These are phyloP conservation scores for Cladophialophora bantiana DNA, from an alignment of 2,329 filamentous ascomycete genomes.

Conservation along the genomic window DNA sequence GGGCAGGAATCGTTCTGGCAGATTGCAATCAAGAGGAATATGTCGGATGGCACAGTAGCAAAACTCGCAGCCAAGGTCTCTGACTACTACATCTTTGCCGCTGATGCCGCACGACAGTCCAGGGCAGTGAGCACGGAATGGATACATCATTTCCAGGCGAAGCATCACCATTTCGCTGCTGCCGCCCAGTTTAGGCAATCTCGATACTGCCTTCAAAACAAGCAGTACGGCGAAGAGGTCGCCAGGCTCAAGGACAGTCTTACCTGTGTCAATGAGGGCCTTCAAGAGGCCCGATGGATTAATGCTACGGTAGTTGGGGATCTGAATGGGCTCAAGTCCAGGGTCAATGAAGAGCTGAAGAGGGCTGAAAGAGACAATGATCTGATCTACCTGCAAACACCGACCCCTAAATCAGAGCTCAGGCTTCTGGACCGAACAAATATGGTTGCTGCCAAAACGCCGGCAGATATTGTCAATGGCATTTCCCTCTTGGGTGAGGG, in stretches of 20 bases:
- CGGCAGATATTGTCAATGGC: slow-evolving; percentile 81
- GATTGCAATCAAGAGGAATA: slow-evolving; percentile 90
- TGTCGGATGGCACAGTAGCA: slow-evolving; percentile 91
- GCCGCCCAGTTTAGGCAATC: slow-evolving; percentile 93
- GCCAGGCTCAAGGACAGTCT: slow-evolving; percentile 83
- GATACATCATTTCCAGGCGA: slow-evolving; percentile 98
- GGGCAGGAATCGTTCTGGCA: slow-evolving; percentile 98
- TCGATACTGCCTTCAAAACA: slow-evolving; percentile 89
- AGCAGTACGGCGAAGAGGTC: slow-evolving; percentile 94
- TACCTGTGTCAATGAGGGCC: slow-evolving; percentile 79
- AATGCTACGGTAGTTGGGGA: slow-evolving; percentile 83
- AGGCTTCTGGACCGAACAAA: slow-evolving; percentile 83
- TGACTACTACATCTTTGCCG: slow-evolving; percentile 84
- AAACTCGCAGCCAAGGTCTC: slow-evolving; percentile 90
- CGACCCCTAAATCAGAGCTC: slow-evolving; percentile 87
- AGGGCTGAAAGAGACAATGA: slow-evolving; percentile 93
- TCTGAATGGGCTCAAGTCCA: slow-evolving; percentile 79
- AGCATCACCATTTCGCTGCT: slow-evolving; percentile 95
- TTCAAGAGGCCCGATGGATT: slow-evolving; percentile 83
- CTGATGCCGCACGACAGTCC: slow-evolving; percentile 86
- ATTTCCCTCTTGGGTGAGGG: slow-evolving; percentile 80
- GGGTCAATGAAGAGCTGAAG: slow-evolving; percentile 86
- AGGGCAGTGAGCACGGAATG: slow-evolving; percentile 89
- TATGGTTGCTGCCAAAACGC: slow-evolving; percentile 82
- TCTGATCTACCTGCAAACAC: slow-evolving; percentile 84